Evolutionary conservation across 2,329 filamentous ascomycete genomes (phyloP).

Genomic region (Botrytis porri): DNA sequence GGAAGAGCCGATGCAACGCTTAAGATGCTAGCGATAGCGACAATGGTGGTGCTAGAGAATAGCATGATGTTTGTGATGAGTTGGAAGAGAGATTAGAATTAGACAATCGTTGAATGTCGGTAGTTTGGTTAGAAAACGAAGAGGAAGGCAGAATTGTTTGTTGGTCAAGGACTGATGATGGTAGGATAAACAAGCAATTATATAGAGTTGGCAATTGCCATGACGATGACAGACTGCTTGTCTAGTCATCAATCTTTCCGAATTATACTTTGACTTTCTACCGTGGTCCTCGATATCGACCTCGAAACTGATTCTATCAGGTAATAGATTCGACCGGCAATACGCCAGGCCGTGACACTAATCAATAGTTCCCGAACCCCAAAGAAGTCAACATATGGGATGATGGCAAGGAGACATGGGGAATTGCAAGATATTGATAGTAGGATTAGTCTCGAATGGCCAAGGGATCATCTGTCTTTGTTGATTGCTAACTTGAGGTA

Average conservation of each 20-base stretch:
- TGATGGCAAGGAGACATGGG: neutral
- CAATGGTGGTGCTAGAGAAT: conserved; percentile 28
- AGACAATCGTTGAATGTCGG: neutral
- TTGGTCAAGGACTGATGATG: neutral
- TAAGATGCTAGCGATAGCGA: conserved; percentile 23
- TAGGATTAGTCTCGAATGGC: neutral
- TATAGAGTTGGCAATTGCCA: neutral
- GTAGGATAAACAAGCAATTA: neutral
- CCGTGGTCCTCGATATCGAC: neutral
- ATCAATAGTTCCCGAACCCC: neutral
- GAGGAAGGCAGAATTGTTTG: neutral
- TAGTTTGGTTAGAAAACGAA: neutral
- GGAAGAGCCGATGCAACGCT: conserved; percentile 23
- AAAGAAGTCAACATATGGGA: neutral
- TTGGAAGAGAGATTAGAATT: neutral
- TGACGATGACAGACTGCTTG: neutral
- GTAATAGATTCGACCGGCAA: conserved; percentile 13
- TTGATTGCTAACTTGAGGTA: neutral
- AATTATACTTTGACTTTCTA: neutral
- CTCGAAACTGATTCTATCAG: neutral
- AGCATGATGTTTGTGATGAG: conserved; percentile 27
- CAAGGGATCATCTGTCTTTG: neutral
- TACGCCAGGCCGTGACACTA: neutral
- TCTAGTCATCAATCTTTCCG: neutral
- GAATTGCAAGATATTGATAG: neutral